A percentile compares a stretch with the other conserved stretches of the same genome.
These are phyloP conservation scores for Pascua sp. DNA, from an alignment of 1,284 basidiomycete species.

Conservation along the genomic window DNA sequence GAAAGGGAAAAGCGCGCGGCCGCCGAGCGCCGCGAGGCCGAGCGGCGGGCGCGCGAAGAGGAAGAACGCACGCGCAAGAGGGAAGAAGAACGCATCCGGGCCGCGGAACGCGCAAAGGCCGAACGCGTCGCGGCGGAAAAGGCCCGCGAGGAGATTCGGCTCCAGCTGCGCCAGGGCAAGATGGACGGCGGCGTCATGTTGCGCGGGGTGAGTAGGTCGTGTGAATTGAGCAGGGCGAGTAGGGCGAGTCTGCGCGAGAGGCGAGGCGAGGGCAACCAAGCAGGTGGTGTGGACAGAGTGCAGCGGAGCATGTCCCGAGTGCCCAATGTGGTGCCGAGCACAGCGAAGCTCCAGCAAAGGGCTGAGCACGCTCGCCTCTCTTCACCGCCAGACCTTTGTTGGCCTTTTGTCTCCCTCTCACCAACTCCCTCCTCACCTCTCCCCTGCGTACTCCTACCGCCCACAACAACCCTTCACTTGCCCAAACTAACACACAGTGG, in stretches of 20 bases:
- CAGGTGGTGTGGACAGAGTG: too few relatives aligned
- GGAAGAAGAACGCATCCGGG: conserved; percentile 1
- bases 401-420: too few relatives aligned
- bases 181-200: conserved; percentile 38
- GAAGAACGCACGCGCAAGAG: conserved; percentile 1
- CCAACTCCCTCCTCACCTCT: too few relatives aligned
- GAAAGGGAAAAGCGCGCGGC: not conserved
- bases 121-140: not conserved
- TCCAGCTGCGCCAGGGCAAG: conserved; percentile 12
- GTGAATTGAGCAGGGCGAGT: too few relatives aligned
- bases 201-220: conserved; percentile 35
- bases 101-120: not conserved
- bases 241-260: too few relatives aligned
- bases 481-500: conserved; percentile 25
- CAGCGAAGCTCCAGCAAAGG: too few relatives aligned
- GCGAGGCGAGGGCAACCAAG: too few relatives aligned
- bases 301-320: too few relatives aligned
- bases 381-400: too few relatives aligned
- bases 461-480: not conserved
- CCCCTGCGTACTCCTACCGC: too few relatives aligned
- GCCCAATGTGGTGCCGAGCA: too few relatives aligned
- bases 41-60: conserved; percentile 5
- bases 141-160: conserved; percentile 13
- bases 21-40: conserved; percentile 7
- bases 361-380: too few relatives aligned